Percentiles rank a stretch among this genome's conserved stretches.
These are phyloP conservation scores for Leucosporidium scottii DNA, from an alignment of 768 basidiomycete species.

Conservation along the genomic window DNA sequence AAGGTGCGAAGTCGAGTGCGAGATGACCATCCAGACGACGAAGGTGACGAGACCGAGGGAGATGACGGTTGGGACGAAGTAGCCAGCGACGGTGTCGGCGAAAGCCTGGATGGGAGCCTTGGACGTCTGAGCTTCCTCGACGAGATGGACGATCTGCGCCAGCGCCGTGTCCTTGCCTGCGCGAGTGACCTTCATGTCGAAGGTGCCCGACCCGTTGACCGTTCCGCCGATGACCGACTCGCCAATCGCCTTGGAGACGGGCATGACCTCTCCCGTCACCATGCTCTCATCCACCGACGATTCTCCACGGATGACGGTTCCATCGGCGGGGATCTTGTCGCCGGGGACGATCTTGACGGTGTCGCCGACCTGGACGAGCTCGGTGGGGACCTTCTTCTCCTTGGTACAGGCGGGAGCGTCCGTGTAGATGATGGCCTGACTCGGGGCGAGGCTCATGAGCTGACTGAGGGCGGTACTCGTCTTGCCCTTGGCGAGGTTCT, in stretches of 20 bases:
- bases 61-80: constrained; percentile 89
- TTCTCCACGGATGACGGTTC: constrained; percentile 74
- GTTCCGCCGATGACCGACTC: constrained; percentile 92
- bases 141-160: constrained; percentile 89
- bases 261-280: constrained; percentile 87
- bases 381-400: constrained; percentile 86
- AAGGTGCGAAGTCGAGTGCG: constrained; percentile 54
- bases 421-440: constrained; percentile 92
- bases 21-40: constrained; percentile 69
- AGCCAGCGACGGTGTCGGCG: constrained; percentile 87
- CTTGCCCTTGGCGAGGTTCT: constrained; percentile 94
- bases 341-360: constrained; percentile 89
- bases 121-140: constrained; percentile 94
- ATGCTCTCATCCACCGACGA: constrained; percentile 93
- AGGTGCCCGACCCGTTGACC: constrained; percentile 91
- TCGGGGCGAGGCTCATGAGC: constrained; percentile 87
- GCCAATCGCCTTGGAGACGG: constrained; percentile 73
- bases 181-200: constrained; percentile 90
- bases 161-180: constrained; percentile 95
- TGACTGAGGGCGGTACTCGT: constrained; percentile 95
- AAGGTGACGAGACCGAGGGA: constrained; percentile 74
- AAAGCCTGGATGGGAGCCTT: constrained; percentile 98
- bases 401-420: constrained; percentile 55
- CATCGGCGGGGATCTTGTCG: constrained; percentile 93
- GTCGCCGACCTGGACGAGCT: constrained; percentile 90